A percentile compares a stretch with the other conserved stretches of the same genome.
phyloP scores from a whole-genome alignment of 208 protist genomes.

The Acanthamoeba culbertsoni region DNA sequence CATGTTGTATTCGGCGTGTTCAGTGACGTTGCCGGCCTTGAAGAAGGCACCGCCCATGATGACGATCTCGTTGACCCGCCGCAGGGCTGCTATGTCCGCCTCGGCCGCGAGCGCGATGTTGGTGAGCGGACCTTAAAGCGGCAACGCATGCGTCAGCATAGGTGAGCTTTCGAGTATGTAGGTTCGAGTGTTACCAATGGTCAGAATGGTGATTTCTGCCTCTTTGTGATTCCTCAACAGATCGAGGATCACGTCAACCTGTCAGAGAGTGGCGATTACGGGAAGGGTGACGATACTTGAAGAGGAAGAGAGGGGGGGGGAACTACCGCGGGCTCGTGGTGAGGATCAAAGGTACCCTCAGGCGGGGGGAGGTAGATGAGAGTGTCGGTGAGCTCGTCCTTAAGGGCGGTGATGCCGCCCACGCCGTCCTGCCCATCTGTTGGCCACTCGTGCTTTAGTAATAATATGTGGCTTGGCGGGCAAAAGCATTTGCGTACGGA shows the following conservation, averaged over 20 bases:
- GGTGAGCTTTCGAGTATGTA: no score
- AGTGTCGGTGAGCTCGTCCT: neutral
- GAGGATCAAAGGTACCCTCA: neutral
- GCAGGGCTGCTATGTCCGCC: neutral
- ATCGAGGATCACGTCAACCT: neutral
- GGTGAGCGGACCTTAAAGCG: neutral
- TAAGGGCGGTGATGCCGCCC: neutral
- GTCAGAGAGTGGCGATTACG: neutral
- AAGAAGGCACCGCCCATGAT: constrained; percentile 25
- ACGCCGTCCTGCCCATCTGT: neutral
- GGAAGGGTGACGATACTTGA: neutral
- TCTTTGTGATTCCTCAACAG: neutral
- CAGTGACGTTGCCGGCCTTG: neutral
- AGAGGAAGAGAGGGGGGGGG: neutral
- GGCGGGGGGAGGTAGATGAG: neutral
- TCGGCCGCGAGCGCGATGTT: neutral
- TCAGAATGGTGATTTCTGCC: neutral
- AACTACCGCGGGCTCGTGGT: neutral
- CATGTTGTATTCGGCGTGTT: constrained; percentile 31
- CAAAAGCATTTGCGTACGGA: neutral
- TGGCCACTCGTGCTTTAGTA: neutral
- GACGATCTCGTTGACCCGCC: neutral
- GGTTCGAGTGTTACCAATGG: no score
- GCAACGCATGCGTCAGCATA: neutral
- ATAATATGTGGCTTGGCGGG: neutral